Evolutionary conservation across 2,329 filamentous ascomycete genomes (phyloP).

Genomic region (Arthrobotrys pseudoclavata): DNA sequence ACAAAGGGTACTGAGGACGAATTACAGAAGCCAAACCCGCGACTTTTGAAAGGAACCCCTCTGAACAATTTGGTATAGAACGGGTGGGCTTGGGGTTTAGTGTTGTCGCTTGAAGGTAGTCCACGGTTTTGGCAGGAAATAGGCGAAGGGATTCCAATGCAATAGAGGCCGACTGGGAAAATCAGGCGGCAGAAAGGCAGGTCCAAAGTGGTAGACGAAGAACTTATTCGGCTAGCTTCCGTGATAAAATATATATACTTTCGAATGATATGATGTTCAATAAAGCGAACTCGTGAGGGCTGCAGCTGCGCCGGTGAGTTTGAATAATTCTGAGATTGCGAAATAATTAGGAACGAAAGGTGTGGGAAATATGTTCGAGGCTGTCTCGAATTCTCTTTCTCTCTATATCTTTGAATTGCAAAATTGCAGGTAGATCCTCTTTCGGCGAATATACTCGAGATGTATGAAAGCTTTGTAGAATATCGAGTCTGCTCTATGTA

Average conservation of each 20-base stretch:
- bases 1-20: conserved; percentile 59
- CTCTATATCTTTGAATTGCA: neutral
- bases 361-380: conserved; percentile 16
- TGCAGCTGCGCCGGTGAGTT: conserved; percentile 7
- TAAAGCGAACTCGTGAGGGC: conserved; percentile 39
- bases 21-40: conserved; percentile 60
- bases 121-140: conserved; percentile 48
- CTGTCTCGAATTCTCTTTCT: conserved; percentile 14
- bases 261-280: conserved; percentile 26
- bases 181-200: conserved; percentile 30
- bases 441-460: conserved; percentile 53
- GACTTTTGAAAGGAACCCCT: conserved; percentile 50
- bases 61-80: conserved; percentile 40
- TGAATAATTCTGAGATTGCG: conserved; percentile 7
- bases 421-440: conserved; percentile 38
- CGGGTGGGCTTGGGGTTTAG: conserved; percentile 41
- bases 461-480: conserved; percentile 36
- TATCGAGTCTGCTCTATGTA: conserved; percentile 35
- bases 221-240: conserved; percentile 3
- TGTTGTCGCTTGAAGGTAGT: conserved; percentile 48
- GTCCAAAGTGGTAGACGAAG: conserved; percentile 17
- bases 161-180: conserved; percentile 30
- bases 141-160: conserved; percentile 53
- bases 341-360: conserved; percentile 17
- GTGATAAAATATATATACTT: conserved; percentile 12